Percentiles rank a stretch among this genome's conserved stretches.
Evolutionary conservation across 768 basidiomycete genomes (phyloP).

Genomic region (Gymnopilus junonius): DNA sequence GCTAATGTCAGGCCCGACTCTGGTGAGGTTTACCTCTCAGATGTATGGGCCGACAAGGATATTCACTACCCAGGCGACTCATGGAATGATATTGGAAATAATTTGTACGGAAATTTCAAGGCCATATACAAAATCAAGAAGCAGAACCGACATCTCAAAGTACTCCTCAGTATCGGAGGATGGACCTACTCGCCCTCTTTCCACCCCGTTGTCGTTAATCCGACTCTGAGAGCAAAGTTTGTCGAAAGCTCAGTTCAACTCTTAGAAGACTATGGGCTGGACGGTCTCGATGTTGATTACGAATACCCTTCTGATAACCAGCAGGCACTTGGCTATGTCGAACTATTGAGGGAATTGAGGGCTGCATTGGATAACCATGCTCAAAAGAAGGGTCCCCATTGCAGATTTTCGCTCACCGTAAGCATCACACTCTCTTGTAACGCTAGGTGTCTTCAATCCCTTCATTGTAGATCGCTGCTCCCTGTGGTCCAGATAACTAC

Average conservation of each 20-base stretch:
- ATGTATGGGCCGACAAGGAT: slow-evolving; percentile 94
- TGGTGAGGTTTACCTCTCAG: slow-evolving; percentile 88
- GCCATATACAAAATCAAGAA: slow-evolving; percentile 93
- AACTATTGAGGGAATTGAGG: slow-evolving; percentile 79
- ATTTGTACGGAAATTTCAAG: slow-evolving; percentile 96
- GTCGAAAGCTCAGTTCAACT: slow-evolving; percentile 80
- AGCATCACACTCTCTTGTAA: slow-evolving; percentile 26
- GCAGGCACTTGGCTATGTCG: slow-evolving; percentile 84
- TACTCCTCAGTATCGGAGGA: slow-evolving; percentile 90
- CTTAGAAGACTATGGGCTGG: slow-evolving; percentile 90
- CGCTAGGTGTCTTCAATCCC: background rate
- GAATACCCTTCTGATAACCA: slow-evolving; percentile 85
- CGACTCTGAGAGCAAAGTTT: slow-evolving; percentile 69
- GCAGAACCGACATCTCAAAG: slow-evolving; percentile 76
- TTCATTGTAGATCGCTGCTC: slow-evolving; percentile 76
- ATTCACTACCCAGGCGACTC: slow-evolving; percentile 96
- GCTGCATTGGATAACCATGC: slow-evolving; percentile 78
- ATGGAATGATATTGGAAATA: slow-evolving; percentile 90
- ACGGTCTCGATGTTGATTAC: slow-evolving; percentile 92
- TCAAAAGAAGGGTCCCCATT: slow-evolving; percentile 52
- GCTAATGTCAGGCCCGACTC: slow-evolving; percentile 84
- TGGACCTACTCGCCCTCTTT: slow-evolving; percentile 93
- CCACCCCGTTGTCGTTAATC: slow-evolving; percentile 77
- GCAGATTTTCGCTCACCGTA: slow-evolving; percentile 77
- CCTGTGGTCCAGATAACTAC: slow-evolving; percentile 89